Conservation (phyloP, 164 flowering plant genomes). For the Liriodendron chinense region DNA sequence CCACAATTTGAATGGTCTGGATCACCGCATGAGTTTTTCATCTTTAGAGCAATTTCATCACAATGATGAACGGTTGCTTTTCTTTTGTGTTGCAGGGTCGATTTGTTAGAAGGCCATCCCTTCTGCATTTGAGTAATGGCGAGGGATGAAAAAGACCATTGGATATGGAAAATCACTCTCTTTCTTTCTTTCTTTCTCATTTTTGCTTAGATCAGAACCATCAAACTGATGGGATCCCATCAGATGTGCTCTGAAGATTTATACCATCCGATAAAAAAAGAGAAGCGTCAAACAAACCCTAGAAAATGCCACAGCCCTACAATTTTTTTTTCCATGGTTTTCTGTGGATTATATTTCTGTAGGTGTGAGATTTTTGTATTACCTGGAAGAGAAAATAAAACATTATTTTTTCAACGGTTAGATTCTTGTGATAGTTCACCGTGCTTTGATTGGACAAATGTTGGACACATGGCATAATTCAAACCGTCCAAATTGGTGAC, state of each 20-base stretch:
- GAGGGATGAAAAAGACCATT: background rate
- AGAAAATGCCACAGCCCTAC: background rate
- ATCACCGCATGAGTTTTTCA: background rate
- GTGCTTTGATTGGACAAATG: too few relatives aligned
- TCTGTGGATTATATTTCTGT: too few relatives aligned
- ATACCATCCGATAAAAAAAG: background rate
- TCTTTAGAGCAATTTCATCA: background rate
- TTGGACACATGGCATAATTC: too few relatives aligned
- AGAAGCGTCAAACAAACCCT: background rate
- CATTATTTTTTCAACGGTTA: too few relatives aligned
- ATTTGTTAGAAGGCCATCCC: conserved; percentile 56
- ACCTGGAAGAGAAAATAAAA: too few relatives aligned
- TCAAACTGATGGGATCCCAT: background rate
- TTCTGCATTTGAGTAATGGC: conserved; percentile 12
- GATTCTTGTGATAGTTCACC: too few relatives aligned
- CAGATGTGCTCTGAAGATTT: background rate
- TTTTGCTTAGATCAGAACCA: background rate
- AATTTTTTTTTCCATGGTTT: background rate
- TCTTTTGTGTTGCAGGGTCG: conserved; percentile 49
- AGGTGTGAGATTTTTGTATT: too few relatives aligned
- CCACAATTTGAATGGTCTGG: background rate
- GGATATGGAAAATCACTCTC: background rate
- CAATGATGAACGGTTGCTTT: background rate
- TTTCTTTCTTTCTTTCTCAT: background rate
- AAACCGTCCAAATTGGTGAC: too few relatives aligned